Conservation (phyloP, 495 filamentous ascomycete genomes). For the Talaromyces wortmannii region DNA sequence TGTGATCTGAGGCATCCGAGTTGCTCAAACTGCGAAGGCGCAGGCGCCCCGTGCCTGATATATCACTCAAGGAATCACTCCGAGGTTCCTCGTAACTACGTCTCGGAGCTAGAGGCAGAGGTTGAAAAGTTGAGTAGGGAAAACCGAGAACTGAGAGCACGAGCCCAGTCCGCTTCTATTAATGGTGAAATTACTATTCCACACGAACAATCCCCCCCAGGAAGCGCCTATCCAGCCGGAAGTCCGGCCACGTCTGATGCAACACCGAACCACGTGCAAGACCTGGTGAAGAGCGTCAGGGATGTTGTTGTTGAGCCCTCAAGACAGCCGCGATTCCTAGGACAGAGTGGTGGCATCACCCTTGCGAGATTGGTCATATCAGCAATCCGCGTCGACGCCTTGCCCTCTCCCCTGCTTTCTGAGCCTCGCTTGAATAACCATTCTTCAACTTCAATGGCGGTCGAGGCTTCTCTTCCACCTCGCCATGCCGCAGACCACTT, state of each 20-base stretch:
- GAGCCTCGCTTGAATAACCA: neutral
- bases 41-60: neutral
- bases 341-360: neutral
- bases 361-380: neutral
- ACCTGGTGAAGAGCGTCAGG: neutral
- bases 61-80: neutral
- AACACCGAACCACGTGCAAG: neutral
- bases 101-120: neutral
- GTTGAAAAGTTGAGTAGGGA: neutral
- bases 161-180: neutral
- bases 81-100: neutral
- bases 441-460: neutral
- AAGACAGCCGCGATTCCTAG: neutral
- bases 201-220: neutral
- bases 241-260: neutral
- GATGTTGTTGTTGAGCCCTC: neutral
- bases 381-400: neutral
- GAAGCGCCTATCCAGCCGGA: neutral
- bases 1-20: neutral
- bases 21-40: neutral
- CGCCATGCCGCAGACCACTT: slow-evolving; percentile 24
- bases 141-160: neutral
- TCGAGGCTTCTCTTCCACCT: slow-evolving; percentile 17
- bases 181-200: neutral
- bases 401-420: neutral